A percentile compares a stretch with the other conserved stretches of the same genome.
These are phyloP conservation scores for Escallonia rubra DNA, from an alignment of 129 eudicot species.

Conservation along the genomic window DNA sequence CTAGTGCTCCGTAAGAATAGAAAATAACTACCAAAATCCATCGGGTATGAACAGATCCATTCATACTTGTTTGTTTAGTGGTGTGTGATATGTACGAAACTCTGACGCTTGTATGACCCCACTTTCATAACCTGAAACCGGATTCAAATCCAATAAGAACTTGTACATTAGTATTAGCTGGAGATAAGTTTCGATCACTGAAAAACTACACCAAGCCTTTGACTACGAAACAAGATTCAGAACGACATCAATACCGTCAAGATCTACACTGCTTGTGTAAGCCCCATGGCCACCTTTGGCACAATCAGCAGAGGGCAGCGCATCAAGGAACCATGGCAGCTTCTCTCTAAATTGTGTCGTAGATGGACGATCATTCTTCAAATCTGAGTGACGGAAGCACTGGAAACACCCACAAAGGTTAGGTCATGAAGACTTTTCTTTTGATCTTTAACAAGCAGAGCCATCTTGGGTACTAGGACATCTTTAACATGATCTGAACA, in stretches of 20 bases:
- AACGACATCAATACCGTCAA: slow-evolving; percentile 24
- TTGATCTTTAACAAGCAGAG: too few species aligned
- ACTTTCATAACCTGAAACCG: slow-evolving; percentile 39
- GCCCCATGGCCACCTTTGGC: slow-evolving; percentile 83
- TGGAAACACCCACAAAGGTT: slow-evolving; percentile 15
- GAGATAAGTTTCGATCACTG: neutral
- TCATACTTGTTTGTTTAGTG: slow-evolving; percentile 56
- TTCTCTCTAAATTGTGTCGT: slow-evolving; percentile 54
- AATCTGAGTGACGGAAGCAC: slow-evolving; percentile 62
- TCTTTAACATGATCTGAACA: neutral
- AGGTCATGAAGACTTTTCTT: slow-evolving; percentile 2
- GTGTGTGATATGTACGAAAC: slow-evolving; percentile 72
- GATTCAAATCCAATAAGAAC: neutral
- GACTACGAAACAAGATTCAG: neutral
- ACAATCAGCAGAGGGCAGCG: slow-evolving; percentile 68
- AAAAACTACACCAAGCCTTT: neutral
- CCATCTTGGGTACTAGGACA: too few species aligned
- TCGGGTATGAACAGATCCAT: neutral
- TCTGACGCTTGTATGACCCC: slow-evolving; percentile 56
- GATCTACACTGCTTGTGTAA: slow-evolving; percentile 52
- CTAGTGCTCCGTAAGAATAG: neutral
- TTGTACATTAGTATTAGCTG: neutral
- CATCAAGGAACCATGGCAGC: slow-evolving; percentile 71
- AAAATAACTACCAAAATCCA: neutral
- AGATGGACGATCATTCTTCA: slow-evolving; percentile 53